phyloP scores from a whole-genome alignment of 2,329 filamentous ascomycete species.

The Apiospora malaysiana region DNA sequence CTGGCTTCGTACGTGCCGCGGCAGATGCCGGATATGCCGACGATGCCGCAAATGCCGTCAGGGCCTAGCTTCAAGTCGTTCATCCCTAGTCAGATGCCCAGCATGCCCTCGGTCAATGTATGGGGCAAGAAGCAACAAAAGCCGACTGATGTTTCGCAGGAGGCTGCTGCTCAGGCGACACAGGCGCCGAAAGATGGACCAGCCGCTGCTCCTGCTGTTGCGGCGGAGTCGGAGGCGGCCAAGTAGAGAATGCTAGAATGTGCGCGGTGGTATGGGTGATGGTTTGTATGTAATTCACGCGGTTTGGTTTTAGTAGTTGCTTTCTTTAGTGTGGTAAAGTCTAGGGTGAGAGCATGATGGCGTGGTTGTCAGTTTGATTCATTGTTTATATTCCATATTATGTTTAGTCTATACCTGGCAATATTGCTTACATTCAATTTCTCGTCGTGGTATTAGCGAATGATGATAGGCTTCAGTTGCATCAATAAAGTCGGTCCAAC shows the following conservation, averaged over 20 bases:
- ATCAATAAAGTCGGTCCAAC: not conserved
- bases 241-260: not conserved
- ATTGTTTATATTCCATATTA: not conserved
- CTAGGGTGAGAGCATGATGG: not conserved
- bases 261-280: not conserved
- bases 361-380: not conserved
- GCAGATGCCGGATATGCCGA: slow-evolving; percentile 46
- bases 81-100: slow-evolving; percentile 42
- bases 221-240: not conserved
- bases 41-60: slow-evolving; percentile 36
- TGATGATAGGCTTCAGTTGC: too few species aligned
- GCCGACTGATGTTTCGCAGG: slow-evolving; percentile 16
- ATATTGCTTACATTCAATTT: not conserved
- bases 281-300: not conserved
- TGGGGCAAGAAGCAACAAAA: slow-evolving; percentile 27
- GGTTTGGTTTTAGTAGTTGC: not conserved
- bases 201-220: not conserved
- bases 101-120: slow-evolving; percentile 37
- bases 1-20: slow-evolving; percentile 53
- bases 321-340: not conserved
- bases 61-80: slow-evolving; percentile 42
- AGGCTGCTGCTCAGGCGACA: slow-evolving; percentile 18
- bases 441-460: too few species aligned
- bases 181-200: not conserved
- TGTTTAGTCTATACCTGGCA: not conserved